phyloP scores from a whole-genome alignment of 2,329 filamentous ascomycete genomes.

The Macroventuria anomochaeta region DNA sequence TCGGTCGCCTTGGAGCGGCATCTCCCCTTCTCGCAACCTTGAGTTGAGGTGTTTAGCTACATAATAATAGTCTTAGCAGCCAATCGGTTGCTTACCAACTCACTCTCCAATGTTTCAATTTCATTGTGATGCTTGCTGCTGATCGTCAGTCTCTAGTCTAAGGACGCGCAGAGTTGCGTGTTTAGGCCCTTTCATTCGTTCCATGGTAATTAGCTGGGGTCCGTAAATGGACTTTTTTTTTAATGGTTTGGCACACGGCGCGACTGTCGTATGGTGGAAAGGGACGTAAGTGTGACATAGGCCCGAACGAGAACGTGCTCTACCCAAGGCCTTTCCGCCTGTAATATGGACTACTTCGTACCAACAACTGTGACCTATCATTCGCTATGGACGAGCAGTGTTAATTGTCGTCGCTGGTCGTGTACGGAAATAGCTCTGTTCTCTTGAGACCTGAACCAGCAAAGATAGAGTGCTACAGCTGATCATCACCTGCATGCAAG shows the following conservation, averaged over 20 bases:
- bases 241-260: no score
- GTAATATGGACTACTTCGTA: neutral
- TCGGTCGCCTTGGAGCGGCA: conserved; percentile 19
- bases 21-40: conserved; percentile 14
- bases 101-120: neutral
- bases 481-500: neutral
- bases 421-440: no score
- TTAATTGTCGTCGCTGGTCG: no score
- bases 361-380: no score
- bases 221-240: neutral
- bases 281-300: neutral
- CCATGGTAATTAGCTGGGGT: neutral
- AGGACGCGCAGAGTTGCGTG: no score
- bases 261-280: neutral
- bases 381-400: no score
- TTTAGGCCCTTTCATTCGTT: neutral
- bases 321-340: neutral
- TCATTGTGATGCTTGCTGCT: neutral
- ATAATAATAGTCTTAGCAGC: conserved; percentile 28
- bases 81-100: neutral
- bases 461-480: neutral
- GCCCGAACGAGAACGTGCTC: neutral
- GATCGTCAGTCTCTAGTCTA: neutral
- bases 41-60: conserved; percentile 15
- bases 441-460: no score